These are phyloP conservation scores for Lodderomyces elongisporus DNA, from an alignment of 1,139 yeast genomes.

Conservation along the genomic window DNA sequence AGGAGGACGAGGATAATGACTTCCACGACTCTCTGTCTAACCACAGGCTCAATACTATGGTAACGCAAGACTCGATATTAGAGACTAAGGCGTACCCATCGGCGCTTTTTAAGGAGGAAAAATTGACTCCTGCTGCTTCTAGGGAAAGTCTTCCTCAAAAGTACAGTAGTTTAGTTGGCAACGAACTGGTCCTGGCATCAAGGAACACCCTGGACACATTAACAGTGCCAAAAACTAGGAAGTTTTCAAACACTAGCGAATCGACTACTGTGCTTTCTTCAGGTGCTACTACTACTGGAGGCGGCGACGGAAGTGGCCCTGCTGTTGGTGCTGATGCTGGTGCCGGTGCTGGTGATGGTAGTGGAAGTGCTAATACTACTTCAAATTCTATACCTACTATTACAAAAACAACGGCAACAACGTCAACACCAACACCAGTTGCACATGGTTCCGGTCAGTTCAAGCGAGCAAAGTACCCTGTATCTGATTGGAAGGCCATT, in stretches of 20 bases:
- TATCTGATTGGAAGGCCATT: slow-evolving; percentile 42
- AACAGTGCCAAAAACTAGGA: slow-evolving; percentile 1
- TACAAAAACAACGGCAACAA: no score
- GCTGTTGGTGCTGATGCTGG: no score
- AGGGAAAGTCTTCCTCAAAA: slow-evolving; percentile 14
- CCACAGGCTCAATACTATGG: slow-evolving; percentile 4
- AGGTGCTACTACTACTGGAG: no score
- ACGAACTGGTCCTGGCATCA: no score
- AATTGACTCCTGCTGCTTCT: slow-evolving; percentile 24
- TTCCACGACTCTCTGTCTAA: slow-evolving; percentile 5
- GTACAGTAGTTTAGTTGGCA: slow-evolving; percentile 22
- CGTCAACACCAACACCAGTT: slow-evolving; percentile 5
- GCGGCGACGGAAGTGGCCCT: no score
- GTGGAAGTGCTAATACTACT: not conserved
- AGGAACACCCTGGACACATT: not conserved
- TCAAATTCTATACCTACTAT: no score
- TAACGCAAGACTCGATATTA: slow-evolving; percentile 25
- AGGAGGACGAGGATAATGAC: slow-evolving; percentile 9
- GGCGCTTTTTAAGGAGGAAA: slow-evolving; percentile 31
- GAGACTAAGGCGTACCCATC: slow-evolving; percentile 20
- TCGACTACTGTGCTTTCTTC: slow-evolving; percentile 1
- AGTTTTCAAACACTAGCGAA: not conserved
- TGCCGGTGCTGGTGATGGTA: no score
- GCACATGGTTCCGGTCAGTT: no score
- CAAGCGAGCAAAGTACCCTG: slow-evolving; percentile 22